phyloP scores from a whole-genome alignment of 345 rosid species.

The Bruguiera parviflora region DNA sequence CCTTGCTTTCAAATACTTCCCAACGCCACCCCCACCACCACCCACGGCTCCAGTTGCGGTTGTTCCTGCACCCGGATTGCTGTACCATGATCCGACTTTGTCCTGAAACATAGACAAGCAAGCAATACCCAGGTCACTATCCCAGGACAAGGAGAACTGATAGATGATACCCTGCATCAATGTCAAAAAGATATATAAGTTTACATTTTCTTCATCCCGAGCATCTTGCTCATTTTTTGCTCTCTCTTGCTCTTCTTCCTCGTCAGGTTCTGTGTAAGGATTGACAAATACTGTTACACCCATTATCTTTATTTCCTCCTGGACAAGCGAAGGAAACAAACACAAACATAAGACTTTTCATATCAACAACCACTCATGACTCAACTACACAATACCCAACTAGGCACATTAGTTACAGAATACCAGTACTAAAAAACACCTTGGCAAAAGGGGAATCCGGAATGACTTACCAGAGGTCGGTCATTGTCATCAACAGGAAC shows the following conservation, averaged over 20 bases:
- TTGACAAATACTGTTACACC: constrained; percentile 72
- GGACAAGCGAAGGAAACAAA: constrained; percentile 25
- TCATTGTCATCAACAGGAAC: constrained; percentile 82
- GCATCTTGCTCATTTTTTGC: constrained; percentile 46
- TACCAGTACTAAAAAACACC: not conserved
- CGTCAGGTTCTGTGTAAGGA: constrained; percentile 77
- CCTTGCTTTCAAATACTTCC: constrained; percentile 70
- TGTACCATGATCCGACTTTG: constrained; percentile 85
- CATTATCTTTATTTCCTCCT: constrained; percentile 86
- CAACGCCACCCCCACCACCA: constrained; percentile 57
- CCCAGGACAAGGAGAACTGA: not conserved
- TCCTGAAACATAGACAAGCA: constrained; percentile 44
- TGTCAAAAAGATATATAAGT: constrained; percentile 2
- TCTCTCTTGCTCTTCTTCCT: constrained; percentile 74
- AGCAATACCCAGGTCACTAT: constrained; percentile 6
- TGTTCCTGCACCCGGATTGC: constrained; percentile 76
- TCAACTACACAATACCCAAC: not conserved
- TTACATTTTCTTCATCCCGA: constrained; percentile 61
- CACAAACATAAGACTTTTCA: constrained; percentile 4
- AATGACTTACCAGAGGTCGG: constrained; percentile 67
- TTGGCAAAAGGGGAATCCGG: not conserved
- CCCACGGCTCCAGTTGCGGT: constrained; percentile 43
- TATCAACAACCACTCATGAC: not conserved
- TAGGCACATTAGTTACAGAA: constrained; percentile 2
- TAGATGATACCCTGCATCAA: not conserved